phyloP scores from a whole-genome alignment of 2,329 filamentous ascomycete species.

The Dendrostoma leiphaemia region DNA sequence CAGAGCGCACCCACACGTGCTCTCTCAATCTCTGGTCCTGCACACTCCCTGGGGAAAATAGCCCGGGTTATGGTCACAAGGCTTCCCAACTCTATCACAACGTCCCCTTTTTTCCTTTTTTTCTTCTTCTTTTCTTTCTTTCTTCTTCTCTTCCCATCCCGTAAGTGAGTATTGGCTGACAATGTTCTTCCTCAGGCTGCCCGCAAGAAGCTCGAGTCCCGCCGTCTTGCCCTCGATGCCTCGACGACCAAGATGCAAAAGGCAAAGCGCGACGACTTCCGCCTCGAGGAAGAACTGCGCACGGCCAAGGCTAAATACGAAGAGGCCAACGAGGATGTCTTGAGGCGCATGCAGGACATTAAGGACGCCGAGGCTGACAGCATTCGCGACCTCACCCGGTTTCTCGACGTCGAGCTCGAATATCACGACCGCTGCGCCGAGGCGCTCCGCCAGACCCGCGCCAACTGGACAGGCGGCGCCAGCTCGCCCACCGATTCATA shows the following conservation, averaged over 20 bases:
- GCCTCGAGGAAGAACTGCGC: conserved; percentile 88
- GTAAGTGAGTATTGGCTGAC: conserved; percentile 14
- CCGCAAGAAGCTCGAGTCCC: conserved; percentile 90
- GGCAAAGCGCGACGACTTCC: conserved; percentile 89
- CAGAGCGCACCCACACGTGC: background rate
- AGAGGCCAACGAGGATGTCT: conserved; percentile 88
- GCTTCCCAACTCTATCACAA: too few species aligned
- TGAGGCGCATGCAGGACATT: conserved; percentile 92
- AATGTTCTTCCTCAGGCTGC: conserved; percentile 47
- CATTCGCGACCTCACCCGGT: conserved; percentile 73
- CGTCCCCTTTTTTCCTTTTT: background rate
- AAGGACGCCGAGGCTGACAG: conserved; percentile 87
- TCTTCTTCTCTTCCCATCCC: conserved; percentile 12
- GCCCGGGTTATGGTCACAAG: too few species aligned
- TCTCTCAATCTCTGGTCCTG: background rate
- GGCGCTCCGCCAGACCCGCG: conserved; percentile 61
- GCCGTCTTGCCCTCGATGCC: conserved; percentile 87
- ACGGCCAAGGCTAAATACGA: conserved; percentile 94
- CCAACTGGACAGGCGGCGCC: conserved; percentile 38
- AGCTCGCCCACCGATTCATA: conserved; percentile 16
- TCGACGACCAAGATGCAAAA: conserved; percentile 89
- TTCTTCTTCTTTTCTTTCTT: background rate
- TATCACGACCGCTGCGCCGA: conserved; percentile 91
- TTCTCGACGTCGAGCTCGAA: conserved; percentile 84
- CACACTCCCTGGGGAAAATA: too few species aligned